Evolutionary conservation across 345 rosid genomes (phyloP).

Genomic region (Adansonia digitata): DNA sequence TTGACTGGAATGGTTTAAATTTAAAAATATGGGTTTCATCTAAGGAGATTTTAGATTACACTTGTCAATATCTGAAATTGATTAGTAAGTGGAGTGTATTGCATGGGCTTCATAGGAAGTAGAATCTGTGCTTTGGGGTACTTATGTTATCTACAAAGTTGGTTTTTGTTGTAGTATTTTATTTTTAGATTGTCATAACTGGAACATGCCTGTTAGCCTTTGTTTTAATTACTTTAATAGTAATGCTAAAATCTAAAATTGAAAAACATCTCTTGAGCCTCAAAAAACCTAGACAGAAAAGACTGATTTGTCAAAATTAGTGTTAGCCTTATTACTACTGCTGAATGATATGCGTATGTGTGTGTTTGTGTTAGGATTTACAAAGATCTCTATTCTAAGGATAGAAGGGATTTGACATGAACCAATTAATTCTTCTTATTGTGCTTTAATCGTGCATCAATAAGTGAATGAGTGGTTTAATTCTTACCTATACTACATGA

Average conservation of each 20-base stretch:
- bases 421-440: neutral
- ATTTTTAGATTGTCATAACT: neutral
- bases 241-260: neutral
- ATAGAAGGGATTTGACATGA: neutral
- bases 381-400: neutral
- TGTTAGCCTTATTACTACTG: constrained; percentile 3
- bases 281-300: neutral
- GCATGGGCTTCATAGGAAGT: neutral
- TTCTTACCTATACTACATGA: neutral
- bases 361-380: neutral
- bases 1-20: neutral
- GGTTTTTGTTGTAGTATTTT: neutral
- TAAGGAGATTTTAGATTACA: neutral
- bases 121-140: neutral
- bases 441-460: neutral
- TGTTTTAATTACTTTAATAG: neutral
- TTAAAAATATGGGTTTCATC: neutral
- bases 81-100: neutral
- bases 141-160: neutral
- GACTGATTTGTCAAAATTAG: neutral
- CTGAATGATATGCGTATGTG: too few relatives aligned
- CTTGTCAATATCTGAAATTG: neutral
- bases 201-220: neutral
- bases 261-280: neutral
- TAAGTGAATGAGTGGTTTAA: neutral